Conservation (phyloP, 169 alveolate genomes). For the Cryptosporidium xiaoi region DNA sequence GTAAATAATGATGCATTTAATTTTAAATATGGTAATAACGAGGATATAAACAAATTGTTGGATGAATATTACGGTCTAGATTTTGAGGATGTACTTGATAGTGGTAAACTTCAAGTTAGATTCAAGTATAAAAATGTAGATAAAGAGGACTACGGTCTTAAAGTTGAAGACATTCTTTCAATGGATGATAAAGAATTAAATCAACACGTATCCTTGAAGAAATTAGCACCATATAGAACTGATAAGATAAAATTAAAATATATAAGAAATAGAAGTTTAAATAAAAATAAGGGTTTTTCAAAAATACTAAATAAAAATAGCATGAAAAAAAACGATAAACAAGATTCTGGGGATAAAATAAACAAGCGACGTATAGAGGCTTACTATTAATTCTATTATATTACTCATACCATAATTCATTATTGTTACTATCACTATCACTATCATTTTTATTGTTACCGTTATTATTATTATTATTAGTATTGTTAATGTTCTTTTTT, state of each 20-base stretch:
- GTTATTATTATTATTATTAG: too few relatives aligned
- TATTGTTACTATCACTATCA: too few relatives aligned
- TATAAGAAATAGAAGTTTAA: neutral
- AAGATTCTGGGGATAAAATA: constrained; percentile 3
- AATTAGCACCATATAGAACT: constrained; percentile 79
- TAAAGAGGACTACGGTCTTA: constrained; percentile 81
- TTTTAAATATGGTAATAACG: constrained; percentile 29
- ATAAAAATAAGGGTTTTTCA: constrained; percentile 3
- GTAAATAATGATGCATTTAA: neutral
- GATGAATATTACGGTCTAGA: constrained; percentile 83
- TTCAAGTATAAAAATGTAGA: constrained; percentile 82
- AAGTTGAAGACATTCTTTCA: constrained; percentile 81
- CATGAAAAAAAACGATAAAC: neutral
- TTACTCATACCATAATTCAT: too few relatives aligned
- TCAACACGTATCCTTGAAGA: constrained; percentile 80
- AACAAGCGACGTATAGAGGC: constrained; percentile 59
- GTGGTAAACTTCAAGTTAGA: constrained; percentile 81
- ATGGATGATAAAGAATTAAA: constrained; percentile 82
- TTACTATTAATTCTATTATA: neutral
- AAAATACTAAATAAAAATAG: constrained; percentile 15
- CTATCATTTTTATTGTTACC: too few relatives aligned
- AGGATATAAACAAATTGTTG: constrained; percentile 68
- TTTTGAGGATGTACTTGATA: constrained; percentile 84
- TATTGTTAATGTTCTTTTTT: too few relatives aligned
- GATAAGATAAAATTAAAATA: neutral